Percentiles rank a stretch among this genome's conserved stretches.
Conservation (phyloP, 306 rosid species). For the Trifolium dubium region DNA sequence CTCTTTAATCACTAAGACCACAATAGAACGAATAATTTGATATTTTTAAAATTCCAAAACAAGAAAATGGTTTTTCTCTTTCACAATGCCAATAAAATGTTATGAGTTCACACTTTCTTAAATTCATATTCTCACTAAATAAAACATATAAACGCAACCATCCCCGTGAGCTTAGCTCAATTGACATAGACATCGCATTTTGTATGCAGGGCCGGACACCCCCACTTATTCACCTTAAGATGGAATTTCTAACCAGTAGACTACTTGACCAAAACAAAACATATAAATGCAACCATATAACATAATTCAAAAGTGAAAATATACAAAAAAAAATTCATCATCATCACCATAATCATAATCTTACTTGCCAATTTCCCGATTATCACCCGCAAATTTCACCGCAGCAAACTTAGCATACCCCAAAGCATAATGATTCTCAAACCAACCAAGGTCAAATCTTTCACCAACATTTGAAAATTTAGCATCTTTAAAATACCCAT, state of each 20-base stretch:
- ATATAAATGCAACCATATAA: conserved; percentile 5
- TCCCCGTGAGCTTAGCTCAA: too few relatives aligned
- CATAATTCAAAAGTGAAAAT: background rate
- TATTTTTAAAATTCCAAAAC: background rate
- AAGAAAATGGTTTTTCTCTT: background rate
- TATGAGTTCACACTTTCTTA: background rate
- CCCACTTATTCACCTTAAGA: too few relatives aligned
- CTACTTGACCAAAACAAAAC: background rate
- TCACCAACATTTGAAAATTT: conserved; percentile 46
- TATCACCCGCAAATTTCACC: conserved; percentile 56
- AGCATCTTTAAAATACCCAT: conserved; percentile 70
- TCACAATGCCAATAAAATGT: background rate
- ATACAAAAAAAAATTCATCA: background rate
- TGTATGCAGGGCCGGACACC: too few relatives aligned
- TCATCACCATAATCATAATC: background rate
- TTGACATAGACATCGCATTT: too few relatives aligned
- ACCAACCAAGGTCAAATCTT: conserved; percentile 57
- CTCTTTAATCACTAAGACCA: too few relatives aligned
- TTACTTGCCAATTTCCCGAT: conserved; percentile 80
- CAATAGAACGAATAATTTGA: too few relatives aligned
- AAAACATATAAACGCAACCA: background rate
- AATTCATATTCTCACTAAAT: conserved; percentile 17
- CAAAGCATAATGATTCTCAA: conserved; percentile 48
- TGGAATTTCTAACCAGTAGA: too few relatives aligned
- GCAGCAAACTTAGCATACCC: conserved; percentile 55